Percentiles rank a stretch among this genome's conserved stretches.
Conservation (phyloP, 2,329 filamentous ascomycete species). For the Botrytis medusae region DNA sequence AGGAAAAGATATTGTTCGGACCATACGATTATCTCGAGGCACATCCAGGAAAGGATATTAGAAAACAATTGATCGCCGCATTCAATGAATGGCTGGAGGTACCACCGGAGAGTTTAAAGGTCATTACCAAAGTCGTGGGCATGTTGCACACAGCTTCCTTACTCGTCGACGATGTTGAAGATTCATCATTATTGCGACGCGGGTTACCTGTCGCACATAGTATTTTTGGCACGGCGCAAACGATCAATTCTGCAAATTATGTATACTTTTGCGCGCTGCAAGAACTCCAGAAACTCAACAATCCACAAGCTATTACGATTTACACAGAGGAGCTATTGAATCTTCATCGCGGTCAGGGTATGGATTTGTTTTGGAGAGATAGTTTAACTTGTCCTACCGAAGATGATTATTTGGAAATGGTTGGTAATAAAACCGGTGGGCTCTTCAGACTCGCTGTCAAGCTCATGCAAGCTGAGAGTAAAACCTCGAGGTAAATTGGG, state of each 20-base stretch:
- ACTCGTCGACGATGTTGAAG: conserved; percentile 85
- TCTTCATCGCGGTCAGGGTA: conserved; percentile 82
- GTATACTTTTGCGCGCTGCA: conserved; percentile 79
- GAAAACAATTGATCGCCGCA: conserved; percentile 73
- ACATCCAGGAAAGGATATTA: conserved; percentile 82
- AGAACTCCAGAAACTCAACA: conserved; percentile 70
- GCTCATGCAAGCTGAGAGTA: conserved; percentile 78
- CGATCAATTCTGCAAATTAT: conserved; percentile 89
- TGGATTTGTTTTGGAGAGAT: conserved; percentile 90
- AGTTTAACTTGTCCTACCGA: conserved; percentile 80
- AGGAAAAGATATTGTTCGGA: conserved; percentile 74
- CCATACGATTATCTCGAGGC: conserved; percentile 79
- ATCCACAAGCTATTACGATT: conserved; percentile 65
- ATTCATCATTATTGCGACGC: conserved; percentile 72
- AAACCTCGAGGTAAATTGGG: conserved; percentile 45
- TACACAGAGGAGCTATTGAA: conserved; percentile 83
- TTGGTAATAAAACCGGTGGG: conserved; percentile 85
- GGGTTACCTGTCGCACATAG: conserved; percentile 79
- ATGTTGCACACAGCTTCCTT: conserved; percentile 86
- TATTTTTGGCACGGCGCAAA: conserved; percentile 84
- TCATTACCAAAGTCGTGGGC: conserved; percentile 77
- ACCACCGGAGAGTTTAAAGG: conserved; percentile 63
- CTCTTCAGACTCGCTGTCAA: conserved; percentile 83
- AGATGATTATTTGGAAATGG: conserved; percentile 93
- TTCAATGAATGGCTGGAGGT: conserved; percentile 82